A percentile compares a stretch with the other conserved stretches of the same genome.
These are phyloP conservation scores for Starmerella apis DNA, from an alignment of 805 yeast genomes.

Conservation along the genomic window DNA sequence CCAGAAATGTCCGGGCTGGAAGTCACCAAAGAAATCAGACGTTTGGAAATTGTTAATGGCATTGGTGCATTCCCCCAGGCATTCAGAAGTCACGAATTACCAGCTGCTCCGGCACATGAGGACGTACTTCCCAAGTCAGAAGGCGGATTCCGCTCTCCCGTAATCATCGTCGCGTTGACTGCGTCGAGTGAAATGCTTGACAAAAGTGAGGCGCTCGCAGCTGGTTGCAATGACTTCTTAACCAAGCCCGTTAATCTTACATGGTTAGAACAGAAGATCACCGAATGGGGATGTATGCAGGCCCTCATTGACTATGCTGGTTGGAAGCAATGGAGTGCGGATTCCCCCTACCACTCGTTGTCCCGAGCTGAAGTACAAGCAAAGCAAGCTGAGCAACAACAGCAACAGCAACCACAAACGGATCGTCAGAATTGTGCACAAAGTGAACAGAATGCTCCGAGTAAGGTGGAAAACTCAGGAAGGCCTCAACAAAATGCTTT, in stretches of 20 bases:
- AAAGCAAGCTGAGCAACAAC: neutral
- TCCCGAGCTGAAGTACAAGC: neutral
- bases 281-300: constrained; percentile 99
- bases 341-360: neutral
- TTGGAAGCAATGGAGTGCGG: constrained; percentile 45
- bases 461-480: neutral
- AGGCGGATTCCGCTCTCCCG: constrained; percentile 65
- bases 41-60: constrained; percentile 66
- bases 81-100: constrained; percentile 28
- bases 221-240: constrained; percentile 94
- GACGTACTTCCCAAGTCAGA: constrained; percentile 33
- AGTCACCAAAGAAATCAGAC: constrained; percentile 83
- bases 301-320: constrained; percentile 92
- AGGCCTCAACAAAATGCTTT: neutral
- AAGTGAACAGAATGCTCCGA: neutral
- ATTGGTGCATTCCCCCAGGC: constrained; percentile 52
- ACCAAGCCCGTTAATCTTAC: constrained; percentile 91
- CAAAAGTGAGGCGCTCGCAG: constrained; percentile 80
- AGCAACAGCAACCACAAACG: neutral
- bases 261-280: constrained; percentile 85
- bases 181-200: constrained; percentile 82
- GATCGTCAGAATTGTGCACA: neutral
- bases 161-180: constrained; percentile 94
- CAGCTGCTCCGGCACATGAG: constrained; percentile 18
- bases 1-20: constrained; percentile 95